Percentiles rank a stretch among this genome's conserved stretches.
Evolutionary conservation across 2,329 filamentous ascomycete genomes (phyloP).

Genomic region (Orbilia quercus): DNA sequence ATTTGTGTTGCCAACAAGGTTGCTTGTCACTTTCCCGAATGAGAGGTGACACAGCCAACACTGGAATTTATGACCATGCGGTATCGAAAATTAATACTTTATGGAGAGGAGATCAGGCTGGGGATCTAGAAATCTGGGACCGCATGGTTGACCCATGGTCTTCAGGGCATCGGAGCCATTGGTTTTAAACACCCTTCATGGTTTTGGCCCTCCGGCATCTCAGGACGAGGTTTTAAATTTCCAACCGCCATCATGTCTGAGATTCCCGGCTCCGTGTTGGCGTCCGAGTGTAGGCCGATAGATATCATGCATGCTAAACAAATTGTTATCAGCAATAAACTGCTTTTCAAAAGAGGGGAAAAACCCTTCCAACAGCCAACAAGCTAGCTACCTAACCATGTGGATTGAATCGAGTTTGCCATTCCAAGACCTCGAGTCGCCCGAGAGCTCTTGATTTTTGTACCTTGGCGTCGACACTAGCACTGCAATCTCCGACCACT

Average conservation of each 20-base stretch:
- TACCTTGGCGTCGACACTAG: background rate
- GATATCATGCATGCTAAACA: background rate
- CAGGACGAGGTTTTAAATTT: conserved; percentile 5
- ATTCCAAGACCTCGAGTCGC: conserved; percentile 3
- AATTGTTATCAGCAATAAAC: no score
- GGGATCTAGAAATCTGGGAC: conserved; percentile 31
- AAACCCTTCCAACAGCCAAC: conserved; percentile 13
- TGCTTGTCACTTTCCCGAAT: conserved; percentile 39
- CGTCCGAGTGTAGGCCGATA: background rate
- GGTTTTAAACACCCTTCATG: conserved; percentile 10
- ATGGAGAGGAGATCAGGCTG: conserved; percentile 13
- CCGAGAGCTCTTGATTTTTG: conserved; percentile 3
- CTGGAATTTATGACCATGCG: background rate
- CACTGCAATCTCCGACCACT: conserved; percentile 14
- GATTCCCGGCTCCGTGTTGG: background rate
- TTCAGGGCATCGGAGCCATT: background rate
- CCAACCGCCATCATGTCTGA: background rate
- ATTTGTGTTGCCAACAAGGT: conserved; percentile 51
- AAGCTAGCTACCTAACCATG: background rate
- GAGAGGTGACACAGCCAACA: conserved; percentile 23
- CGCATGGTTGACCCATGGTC: conserved; percentile 39
- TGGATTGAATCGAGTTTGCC: background rate
- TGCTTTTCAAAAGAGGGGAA: no score
- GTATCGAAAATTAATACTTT: conserved; percentile 5
- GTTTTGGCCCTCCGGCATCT: conserved; percentile 21